Evolutionary conservation across 495 filamentous ascomycete species (phyloP), one percentile per base, ranked within the genome.

Genomic region (Trichoderma orchidacearum): DNA sequence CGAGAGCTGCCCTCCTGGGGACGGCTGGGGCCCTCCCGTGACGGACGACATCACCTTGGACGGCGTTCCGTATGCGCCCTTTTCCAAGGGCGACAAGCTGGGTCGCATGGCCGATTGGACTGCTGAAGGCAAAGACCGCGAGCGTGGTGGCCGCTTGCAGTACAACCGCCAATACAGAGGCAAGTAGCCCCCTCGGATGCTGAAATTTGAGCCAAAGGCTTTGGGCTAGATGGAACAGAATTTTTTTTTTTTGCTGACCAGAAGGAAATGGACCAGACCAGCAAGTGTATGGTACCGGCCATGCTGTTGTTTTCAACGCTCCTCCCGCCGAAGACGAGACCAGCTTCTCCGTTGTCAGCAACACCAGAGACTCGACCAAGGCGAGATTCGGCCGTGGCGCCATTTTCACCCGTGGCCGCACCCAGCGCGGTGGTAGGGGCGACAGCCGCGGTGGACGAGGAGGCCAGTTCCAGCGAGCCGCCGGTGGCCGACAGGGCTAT

Each of bases 71-170:
- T 98, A 96, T 62, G 92, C 92, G 51, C 92, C 94, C 48, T 98
- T 90, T 75, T 96, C 90, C 58, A 98, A 98, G 76, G 89, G 89
- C 62, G 93, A 98, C 77, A 98, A 97, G 78, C 76, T 98, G 28
- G 93, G 94, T 55, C 90, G 93, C 61, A 98, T 98, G 93, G 93
- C 93, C 18, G 93, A 98, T 73, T 98, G 94, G 94, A 95, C 91
- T 9, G 67, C 84, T n/a, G 93, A 96, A 61, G 82, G 86, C 61
- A 96, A 96, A 73, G 91, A 95, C 13, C 72, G 85, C 58, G 82
- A 90, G 57, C 77, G 91, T 51, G 84, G 85, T 50, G 87, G 89
- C 52, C 74, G 93, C 64, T 85, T 89, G 65, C 86, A 88, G 58
- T 96, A 95, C 69, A 90, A 93, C 67, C 75, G 90, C 52, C 91